Percentiles rank a stretch among this genome's conserved stretches.
Conservation (phyloP, 352 stramenopile genomes). For the Phytophthora aleatoria region DNA sequence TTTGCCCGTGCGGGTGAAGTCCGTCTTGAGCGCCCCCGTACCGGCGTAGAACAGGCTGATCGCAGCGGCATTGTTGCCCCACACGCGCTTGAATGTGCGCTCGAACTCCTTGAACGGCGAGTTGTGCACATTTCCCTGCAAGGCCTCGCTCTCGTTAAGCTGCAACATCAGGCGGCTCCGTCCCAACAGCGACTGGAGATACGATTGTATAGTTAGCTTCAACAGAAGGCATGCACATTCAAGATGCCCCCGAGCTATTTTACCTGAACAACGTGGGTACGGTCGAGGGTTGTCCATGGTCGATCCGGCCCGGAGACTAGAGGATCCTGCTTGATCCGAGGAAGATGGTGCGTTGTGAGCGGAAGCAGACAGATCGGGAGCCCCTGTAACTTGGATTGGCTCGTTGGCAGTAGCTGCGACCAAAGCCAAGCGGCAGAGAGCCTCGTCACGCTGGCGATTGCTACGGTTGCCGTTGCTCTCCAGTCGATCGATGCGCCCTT, state of each 20-base stretch:
- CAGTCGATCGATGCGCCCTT: too few relatives aligned
- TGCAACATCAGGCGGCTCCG: conserved; percentile 87
- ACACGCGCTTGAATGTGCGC: conserved; percentile 88
- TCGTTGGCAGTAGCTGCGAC: too few relatives aligned
- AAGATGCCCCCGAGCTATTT: not conserved
- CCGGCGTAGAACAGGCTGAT: conserved; percentile 94
- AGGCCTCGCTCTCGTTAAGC: conserved; percentile 65
- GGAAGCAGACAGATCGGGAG: too few relatives aligned
- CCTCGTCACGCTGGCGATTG: too few relatives aligned
- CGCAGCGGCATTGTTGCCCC: conserved; percentile 96
- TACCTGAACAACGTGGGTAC: conserved; percentile 84
- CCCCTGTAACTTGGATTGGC: too few relatives aligned
- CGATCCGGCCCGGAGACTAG: too few relatives aligned
- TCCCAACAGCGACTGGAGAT: conserved; percentile 90
- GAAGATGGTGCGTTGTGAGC: too few relatives aligned
- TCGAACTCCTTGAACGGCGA: conserved; percentile 77
- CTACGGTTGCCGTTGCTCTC: too few relatives aligned
- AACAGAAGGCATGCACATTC: not conserved
- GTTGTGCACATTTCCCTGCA: conserved; percentile 74
- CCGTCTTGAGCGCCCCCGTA: conserved; percentile 95
- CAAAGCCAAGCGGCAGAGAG: too few relatives aligned
- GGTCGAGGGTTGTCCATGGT: conserved; percentile 97
- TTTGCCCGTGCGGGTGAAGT: conserved; percentile 96
- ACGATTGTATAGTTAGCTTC: conserved; percentile 1
- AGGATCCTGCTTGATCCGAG: too few relatives aligned